Base-by-base conservation (phyloP, 805 yeast genomes). In the Candida silvatica region DNA sequence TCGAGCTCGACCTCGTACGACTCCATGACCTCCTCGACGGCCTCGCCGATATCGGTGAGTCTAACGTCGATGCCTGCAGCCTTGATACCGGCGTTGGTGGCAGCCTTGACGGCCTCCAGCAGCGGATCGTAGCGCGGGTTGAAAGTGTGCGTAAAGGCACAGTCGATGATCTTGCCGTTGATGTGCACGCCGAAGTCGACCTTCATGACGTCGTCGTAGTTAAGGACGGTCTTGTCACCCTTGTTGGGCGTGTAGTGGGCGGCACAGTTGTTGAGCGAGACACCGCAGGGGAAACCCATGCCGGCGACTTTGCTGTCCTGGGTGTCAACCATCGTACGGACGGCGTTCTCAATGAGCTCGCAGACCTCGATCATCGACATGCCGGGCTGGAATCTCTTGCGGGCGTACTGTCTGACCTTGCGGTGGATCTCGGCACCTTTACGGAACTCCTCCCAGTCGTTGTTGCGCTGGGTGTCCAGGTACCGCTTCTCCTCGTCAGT, bases 201-300 rank as follows among this genome's bases (percentile, higher is more conserved):
- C 63, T 92, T 92, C 85, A 92, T 76, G 31, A 92, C 96, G 58
- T 92, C 98, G 41, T 85, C 94, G 49, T 86, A 75, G 41, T 71
- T 66, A 46, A 92, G 64, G 2, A 82, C 81, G 5, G 84, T 71
- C 49, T 77, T 85, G 57, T 92, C 98, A 9, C 95, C 95, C 4
- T 90, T 80, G 61, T 92, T 92, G 11, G 98, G 98, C 0, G 97
- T 90, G 61, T 87, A 92, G 57, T 92, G 99, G 0, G 98, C 98
- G 18, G 99, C 99, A 53, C 86, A 80, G 53, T 87, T 83, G 61
- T 92, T 92, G 44, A 90, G 59, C 1, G 95, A 85, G 27, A 92
- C 71, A 39, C 99, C 99, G n/a, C 97, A 87, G 34, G 99, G 99
- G 70, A 92, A 92, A 5, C 97, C 99, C 49, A 88, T 76, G 27